Evolutionary conservation across 2,329 filamentous ascomycete genomes (phyloP).

Genomic region (Sporothrix protearum): DNA sequence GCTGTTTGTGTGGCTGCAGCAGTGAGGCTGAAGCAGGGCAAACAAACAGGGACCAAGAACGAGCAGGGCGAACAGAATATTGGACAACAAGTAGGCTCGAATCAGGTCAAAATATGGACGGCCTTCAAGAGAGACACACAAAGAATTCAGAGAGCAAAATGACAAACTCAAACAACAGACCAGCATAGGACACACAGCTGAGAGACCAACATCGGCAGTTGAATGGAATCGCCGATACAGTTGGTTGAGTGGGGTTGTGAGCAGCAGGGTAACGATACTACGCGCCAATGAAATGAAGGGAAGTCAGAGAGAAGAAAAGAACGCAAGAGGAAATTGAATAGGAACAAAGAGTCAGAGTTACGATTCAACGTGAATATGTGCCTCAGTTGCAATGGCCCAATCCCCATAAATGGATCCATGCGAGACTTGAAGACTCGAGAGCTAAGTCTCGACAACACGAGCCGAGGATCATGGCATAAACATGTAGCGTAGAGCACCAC

Average conservation of each 20-base stretch:
- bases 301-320: neutral
- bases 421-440: neutral
- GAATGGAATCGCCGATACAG: slow-evolving; percentile 9
- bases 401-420: neutral
- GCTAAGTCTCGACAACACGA: neutral
- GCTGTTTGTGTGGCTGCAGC: neutral
- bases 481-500: neutral
- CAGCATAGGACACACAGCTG: neutral
- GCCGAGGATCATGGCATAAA: neutral
- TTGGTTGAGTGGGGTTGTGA: neutral
- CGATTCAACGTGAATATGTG: no score
- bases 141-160: neutral
- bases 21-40: slow-evolving; percentile 17
- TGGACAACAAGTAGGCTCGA: no score
- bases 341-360: neutral
- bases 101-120: neutral
- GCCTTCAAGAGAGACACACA: neutral
- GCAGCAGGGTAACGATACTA: slow-evolving; percentile 3
- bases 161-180: neutral
- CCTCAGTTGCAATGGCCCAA: neutral
- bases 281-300: neutral
- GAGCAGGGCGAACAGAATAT: neutral
- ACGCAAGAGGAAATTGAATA: neutral
- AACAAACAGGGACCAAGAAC: neutral
- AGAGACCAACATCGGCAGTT: neutral